phyloP scores from a whole-genome alignment of 371 early-diverging fungal genomes.

The Blyttiomyces sp. region DNA sequence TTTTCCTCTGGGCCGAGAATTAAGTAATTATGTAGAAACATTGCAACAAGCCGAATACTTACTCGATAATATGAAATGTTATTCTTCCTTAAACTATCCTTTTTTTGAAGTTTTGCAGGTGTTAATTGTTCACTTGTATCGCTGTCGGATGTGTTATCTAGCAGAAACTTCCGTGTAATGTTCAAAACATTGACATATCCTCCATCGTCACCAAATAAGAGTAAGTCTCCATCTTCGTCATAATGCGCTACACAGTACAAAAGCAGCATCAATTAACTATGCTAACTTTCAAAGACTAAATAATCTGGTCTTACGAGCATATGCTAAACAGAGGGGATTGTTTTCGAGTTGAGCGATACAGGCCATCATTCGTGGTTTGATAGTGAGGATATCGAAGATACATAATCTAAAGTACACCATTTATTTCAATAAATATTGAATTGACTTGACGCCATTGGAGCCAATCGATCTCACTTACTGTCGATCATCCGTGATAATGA shows the following conservation, averaged over 20 bases:
- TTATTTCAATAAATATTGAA: neutral
- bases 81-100: slow-evolving; percentile 39
- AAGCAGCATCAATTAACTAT: neutral
- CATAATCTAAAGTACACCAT: slow-evolving; percentile 32
- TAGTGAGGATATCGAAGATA: slow-evolving; percentile 51
- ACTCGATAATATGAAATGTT: slow-evolving; percentile 44
- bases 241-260: slow-evolving; percentile 32
- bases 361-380: slow-evolving; percentile 49
- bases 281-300: neutral
- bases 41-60: no score
- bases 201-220: slow-evolving; percentile 55
- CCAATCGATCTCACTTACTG: slow-evolving; percentile 31
- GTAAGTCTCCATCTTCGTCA: slow-evolving; percentile 47
- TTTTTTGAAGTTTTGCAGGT: slow-evolving; percentile 37
- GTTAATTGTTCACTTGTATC: slow-evolving; percentile 35
- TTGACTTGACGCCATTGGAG: slow-evolving; percentile 4
- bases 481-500: slow-evolving; percentile 51
- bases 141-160: slow-evolving; percentile 37
- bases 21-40: neutral
- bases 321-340: slow-evolving; percentile 51
- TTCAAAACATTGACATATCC: slow-evolving; percentile 53
- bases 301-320: slow-evolving; percentile 27
- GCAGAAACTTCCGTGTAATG: slow-evolving; percentile 43
- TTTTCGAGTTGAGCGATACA: slow-evolving; percentile 47
- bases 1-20: slow-evolving; percentile 33